These are phyloP conservation scores for Stachybotrys chartarum DNA, from an alignment of 2,329 filamentous ascomycete species.

Conservation along the genomic window DNA sequence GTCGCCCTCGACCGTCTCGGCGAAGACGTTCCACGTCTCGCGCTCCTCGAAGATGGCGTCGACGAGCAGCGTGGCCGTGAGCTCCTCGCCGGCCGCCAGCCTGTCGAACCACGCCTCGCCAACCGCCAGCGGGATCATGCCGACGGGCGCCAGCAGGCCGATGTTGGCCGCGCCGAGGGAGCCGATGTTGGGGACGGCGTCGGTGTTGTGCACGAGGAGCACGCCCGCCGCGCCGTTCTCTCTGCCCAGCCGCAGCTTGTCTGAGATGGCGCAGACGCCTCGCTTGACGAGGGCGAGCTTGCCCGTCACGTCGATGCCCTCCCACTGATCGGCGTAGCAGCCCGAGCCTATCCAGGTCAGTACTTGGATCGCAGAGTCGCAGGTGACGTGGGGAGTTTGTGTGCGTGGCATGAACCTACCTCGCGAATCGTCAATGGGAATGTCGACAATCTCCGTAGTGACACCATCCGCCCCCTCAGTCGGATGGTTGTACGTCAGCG, in stretches of 20 bases:
- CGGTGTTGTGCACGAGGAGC: slow-evolving; percentile 55
- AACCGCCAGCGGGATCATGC: slow-evolving; percentile 25
- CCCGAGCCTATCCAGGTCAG: slow-evolving; percentile 12
- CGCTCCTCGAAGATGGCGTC: slow-evolving; percentile 28
- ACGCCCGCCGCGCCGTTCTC: slow-evolving; percentile 31
- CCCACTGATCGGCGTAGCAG: slow-evolving; percentile 33
- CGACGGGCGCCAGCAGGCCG: slow-evolving; percentile 26
- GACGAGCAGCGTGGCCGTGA: slow-evolving; percentile 26
- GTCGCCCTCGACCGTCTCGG: slow-evolving; percentile 34
- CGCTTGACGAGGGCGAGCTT: slow-evolving; percentile 35
- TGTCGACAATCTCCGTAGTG: slow-evolving; percentile 22
- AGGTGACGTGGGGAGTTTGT: background rate
- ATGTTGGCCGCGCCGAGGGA: slow-evolving; percentile 25
- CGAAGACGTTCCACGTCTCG: slow-evolving; percentile 32
- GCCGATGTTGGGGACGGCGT: slow-evolving; percentile 41
- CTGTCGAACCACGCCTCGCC: slow-evolving; percentile 26
- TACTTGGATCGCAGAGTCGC: background rate
- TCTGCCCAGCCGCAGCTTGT: slow-evolving; percentile 31
- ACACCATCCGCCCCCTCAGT: slow-evolving; percentile 22
- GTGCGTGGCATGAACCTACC: background rate
- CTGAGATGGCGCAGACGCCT: slow-evolving; percentile 29
- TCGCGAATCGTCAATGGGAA: slow-evolving; percentile 22
- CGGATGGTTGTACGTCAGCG: slow-evolving; percentile 32
- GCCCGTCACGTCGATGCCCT: slow-evolving; percentile 27
- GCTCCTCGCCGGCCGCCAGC: slow-evolving; percentile 22